Evolutionary conservation across 106 monocot species (phyloP), one percentile per base, ranked within the genome.

Genomic region (Phalaenopsis equestris): DNA sequence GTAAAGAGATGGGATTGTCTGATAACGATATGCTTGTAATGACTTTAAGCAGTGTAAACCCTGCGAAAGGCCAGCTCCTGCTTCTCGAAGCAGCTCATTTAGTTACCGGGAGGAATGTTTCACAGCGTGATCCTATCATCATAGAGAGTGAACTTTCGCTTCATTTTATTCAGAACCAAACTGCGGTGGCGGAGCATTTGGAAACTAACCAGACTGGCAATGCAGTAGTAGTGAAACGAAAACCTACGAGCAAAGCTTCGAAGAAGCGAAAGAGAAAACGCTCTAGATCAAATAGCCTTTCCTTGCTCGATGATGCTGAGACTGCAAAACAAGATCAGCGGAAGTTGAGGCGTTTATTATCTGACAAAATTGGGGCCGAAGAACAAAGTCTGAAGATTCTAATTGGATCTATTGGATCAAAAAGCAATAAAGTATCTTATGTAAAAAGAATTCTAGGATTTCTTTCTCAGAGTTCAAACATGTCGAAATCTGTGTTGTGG

Each of bases 401-500:
- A 64, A 96, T 96, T 80, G 96, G 96, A 55, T 96, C 93, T 12
- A 72, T 96, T 85, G 96, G 96, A 86, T 96, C 93, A 68, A 96
- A 96, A 87, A 96, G 96, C 87, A 96, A 96, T 47, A 96, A 96
- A 79, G 78, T 86, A 36, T 87, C 82, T 78, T 96, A 96, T 79
- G 39, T 96, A 7, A 96, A 91, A 85, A 77, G 55, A 68, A 90
- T 96, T 55, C 68, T 93, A 15, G 82, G 67, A 81, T 92, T 89
- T 80, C 21, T 96, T 49, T 89, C 96, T 87, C 87, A 83, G 58
- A 88, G 90, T 84, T 80, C 85, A 45, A 86, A 85, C 87, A 81
- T 92, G 82, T 83, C 91, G 30, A 90, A 94, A 39, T 45, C 79
- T 42, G 84, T 96, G 30, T 70, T 93, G 43, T 96, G 93, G 96